A percentile compares a stretch with the other conserved stretches of the same genome.
Evolutionary conservation across 306 rosid species (phyloP).

Genomic region (Cucumis hystrix): DNA sequence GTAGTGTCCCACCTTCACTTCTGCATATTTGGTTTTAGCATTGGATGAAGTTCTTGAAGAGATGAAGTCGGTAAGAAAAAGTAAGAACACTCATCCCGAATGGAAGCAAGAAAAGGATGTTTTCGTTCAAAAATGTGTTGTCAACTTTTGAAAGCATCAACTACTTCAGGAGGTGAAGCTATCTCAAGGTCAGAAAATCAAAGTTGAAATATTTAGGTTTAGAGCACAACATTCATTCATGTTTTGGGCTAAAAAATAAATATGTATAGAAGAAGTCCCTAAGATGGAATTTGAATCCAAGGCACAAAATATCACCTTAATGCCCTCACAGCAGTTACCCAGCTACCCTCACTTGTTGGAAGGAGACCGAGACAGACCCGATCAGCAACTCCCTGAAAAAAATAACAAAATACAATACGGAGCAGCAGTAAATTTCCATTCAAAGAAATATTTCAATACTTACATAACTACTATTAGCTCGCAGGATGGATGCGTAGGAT

Average conservation of each 20-base stretch:
- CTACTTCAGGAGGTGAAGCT: not conserved
- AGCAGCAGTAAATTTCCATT: not conserved
- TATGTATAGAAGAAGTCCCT: not conserved
- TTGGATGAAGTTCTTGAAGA: not conserved
- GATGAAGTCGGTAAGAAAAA: not conserved
- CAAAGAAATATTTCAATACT: not conserved
- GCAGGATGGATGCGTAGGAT: not conserved
- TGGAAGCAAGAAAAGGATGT: not conserved
- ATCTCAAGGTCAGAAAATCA: not conserved
- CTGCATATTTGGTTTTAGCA: conserved; percentile 28
- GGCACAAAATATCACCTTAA: conserved; percentile 41
- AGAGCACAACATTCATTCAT: not conserved
- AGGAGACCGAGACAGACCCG: conserved; percentile 92
- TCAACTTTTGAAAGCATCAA: not conserved
- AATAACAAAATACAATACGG: not conserved
- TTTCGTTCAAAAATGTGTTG: not conserved
- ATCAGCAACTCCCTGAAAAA: conserved; percentile 64
- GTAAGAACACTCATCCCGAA: not conserved
- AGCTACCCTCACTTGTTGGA: conserved; percentile 80
- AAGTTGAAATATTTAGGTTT: not conserved
- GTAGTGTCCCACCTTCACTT: conserved; percentile 72
- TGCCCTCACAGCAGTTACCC: conserved; percentile 80
- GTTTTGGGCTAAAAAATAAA: not conserved
- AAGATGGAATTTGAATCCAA: not conserved
- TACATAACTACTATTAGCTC: not conserved